Evolutionary conservation across 495 filamentous ascomycete genomes (phyloP).

Genomic region (Hyaloscypha variabilis): DNA sequence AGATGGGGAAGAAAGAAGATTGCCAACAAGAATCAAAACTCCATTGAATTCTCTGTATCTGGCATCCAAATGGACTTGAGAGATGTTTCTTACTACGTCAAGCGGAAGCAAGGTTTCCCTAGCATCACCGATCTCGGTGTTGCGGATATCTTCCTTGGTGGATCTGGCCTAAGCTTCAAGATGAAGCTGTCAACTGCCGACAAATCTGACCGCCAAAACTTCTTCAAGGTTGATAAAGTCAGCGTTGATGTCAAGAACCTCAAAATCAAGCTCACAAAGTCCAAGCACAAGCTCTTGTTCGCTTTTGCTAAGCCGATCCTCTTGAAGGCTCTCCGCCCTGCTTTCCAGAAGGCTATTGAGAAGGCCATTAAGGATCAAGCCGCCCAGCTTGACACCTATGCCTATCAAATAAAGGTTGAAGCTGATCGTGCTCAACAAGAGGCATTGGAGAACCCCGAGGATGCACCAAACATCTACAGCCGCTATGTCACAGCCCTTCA

Average conservation of each 20-base stretch:
- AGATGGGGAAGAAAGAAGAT: constrained; percentile 89
- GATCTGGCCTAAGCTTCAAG: constrained; percentile 88
- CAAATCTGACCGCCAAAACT: constrained; percentile 72
- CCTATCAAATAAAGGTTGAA: constrained; percentile 79
- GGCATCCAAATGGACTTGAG: constrained; percentile 86
- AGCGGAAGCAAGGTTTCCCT: constrained; percentile 95
- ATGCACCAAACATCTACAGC: constrained; percentile 82
- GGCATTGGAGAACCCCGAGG: constrained; percentile 62
- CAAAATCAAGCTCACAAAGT: constrained; percentile 89
- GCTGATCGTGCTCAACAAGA: constrained; percentile 69
- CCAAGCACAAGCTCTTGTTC: constrained; percentile 92
- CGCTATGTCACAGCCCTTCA: constrained; percentile 80
- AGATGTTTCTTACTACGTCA: constrained; percentile 94
- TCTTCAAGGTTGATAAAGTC: constrained; percentile 88
- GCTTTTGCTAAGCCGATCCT: constrained; percentile 85
- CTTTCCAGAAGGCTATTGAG: constrained; percentile 83
- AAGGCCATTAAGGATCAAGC: constrained; percentile 83
- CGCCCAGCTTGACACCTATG: constrained; percentile 66
- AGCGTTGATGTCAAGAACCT: constrained; percentile 76
- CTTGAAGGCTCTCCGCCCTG: constrained; percentile 81
- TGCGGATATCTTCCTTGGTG: constrained; percentile 87
- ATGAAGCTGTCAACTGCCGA: constrained; percentile 84
- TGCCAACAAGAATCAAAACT: constrained; percentile 79
- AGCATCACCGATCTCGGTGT: constrained; percentile 86
- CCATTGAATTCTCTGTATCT: constrained; percentile 80